Evolutionary conservation across 2,329 filamentous ascomycete species (phyloP), one percentile per base, ranked within the genome.

Genomic region (Cladophialophora bantiana): DNA sequence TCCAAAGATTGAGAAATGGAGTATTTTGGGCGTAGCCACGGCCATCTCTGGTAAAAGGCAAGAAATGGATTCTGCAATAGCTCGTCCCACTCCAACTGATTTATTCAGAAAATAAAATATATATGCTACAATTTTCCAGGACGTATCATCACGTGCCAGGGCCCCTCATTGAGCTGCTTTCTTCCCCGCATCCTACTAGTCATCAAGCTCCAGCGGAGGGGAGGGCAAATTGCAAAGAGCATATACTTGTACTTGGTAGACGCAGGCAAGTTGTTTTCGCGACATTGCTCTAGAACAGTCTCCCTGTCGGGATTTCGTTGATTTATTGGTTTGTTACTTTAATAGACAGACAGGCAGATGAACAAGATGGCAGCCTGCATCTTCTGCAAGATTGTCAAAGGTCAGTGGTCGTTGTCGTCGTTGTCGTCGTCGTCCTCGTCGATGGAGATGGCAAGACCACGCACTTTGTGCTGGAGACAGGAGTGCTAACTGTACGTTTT

Each of bases 361-460:
- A 70, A 61, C 58, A 74, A 57, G 59, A 68, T 58, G 62, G 85
- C 89, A 62, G 84, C 90, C 70, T 99, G 95, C 79, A 93, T 98
- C 77, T 99, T 99, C 84, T 99, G 95, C 86, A 96, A 93, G 80
- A 98, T 99, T 78, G 90, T 99, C 83, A 96, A 96, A 86, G 94
- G 94, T 87, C 79, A 61, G 74, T 7, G 13, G 10, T 48, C 3
- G 26, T 34, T 18, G 26, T 13, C 26, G 48, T 52, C n/a, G 26
- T 9, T 26, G 48, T 52, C 15, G 15, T 20, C 48, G n/a, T 9
- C 9, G 48, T 52, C 15, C 2, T 20, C 48, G n/a, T 9, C 9
- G 5, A 9, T 12, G 18, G 7, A 26, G 9, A 20, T 52, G 18
- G 13, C 38, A 32, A 32, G 18, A 26, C 7, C 35, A n/a, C 5